phyloP scores from a whole-genome alignment of 306 rosid species.

The Lathyrus aphaca region DNA sequence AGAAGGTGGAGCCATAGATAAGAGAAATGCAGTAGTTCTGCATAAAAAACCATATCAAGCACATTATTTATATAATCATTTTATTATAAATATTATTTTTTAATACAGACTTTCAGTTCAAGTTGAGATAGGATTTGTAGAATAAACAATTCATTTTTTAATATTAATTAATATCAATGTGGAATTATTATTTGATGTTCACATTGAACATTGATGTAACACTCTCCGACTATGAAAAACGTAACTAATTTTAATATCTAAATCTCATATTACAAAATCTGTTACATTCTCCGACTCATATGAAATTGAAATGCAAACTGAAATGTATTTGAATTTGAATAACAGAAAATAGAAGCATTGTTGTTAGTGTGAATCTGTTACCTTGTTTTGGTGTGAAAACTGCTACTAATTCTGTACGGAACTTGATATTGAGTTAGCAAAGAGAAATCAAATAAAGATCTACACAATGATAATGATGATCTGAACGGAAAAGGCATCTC shows the following conservation, averaged over 20 bases:
- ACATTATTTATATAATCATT: neutral
- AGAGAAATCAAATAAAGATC: neutral
- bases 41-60: neutral
- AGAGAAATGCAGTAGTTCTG: conserved; percentile 1
- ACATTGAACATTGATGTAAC: too few species aligned
- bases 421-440: neutral
- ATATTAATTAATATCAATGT: too few species aligned
- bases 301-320: too few species aligned
- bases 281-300: too few species aligned
- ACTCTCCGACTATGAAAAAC: too few species aligned
- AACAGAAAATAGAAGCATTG: neutral
- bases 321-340: too few species aligned
- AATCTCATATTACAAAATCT: too few species aligned
- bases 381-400: neutral
- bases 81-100: neutral
- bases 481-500: neutral
- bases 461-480: neutral
- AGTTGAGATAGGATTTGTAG: too few species aligned
- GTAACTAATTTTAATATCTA: too few species aligned
- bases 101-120: too few species aligned
- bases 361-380: neutral
- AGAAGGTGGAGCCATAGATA: conserved; percentile 38
- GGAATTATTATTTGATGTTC: too few species aligned
- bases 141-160: too few species aligned
- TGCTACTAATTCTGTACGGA: neutral